Conservation (phyloP, 202 grass and related monocot genomes). For the Zoysia matrella region DNA sequence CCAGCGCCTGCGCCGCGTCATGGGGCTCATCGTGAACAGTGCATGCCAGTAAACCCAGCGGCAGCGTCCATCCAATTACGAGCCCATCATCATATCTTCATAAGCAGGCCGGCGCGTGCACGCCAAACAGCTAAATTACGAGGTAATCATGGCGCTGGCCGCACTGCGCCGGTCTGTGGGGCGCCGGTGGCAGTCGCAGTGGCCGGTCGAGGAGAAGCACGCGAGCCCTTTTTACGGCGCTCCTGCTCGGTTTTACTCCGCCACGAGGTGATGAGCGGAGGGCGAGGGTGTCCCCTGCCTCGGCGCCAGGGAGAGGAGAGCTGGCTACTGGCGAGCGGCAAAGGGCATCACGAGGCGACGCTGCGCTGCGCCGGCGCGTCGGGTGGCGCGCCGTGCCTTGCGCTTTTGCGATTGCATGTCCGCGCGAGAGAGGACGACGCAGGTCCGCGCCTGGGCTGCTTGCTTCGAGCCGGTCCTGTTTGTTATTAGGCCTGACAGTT, state of each 20-base stretch:
- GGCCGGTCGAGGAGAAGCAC: background rate
- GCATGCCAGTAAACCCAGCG: background rate
- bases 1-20: background rate
- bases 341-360: conserved; percentile 41
- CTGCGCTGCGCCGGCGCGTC: background rate
- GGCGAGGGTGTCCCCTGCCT: background rate
- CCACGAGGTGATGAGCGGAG: background rate
- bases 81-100: conserved; percentile 26
- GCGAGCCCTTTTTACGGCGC: conserved; percentile 20
- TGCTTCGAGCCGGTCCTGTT: background rate
- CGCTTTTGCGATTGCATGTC: background rate
- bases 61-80: conserved; percentile 23
- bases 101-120: background rate
- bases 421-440: background rate
- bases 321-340: conserved; percentile 13
- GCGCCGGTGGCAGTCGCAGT: background rate
- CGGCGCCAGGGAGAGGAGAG: background rate
- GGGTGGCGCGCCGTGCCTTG: background rate
- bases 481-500: background rate
- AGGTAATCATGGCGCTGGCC: conserved; percentile 46
- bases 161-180: background rate
- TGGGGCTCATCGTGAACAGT: background rate
- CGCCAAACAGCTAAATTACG: conserved; percentile 23
- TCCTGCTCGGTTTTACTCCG: background rate
- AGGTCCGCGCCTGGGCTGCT: background rate